phyloP scores from a whole-genome alignment of 2,329 filamentous ascomycete genomes.

The Trichoderma lentiforme region DNA sequence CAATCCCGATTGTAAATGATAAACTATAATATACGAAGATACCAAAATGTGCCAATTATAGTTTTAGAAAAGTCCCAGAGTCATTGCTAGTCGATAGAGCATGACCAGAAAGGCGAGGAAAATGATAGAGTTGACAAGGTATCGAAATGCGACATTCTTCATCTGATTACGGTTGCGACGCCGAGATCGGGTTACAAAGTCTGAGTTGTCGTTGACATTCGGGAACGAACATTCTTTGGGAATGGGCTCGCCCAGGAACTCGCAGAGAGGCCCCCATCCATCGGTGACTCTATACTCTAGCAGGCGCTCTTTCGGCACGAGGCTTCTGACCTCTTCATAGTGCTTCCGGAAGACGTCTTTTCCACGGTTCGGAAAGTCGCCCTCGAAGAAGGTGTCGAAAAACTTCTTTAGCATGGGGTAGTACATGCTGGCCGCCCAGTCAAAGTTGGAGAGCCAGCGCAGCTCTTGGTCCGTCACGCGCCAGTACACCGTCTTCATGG shows the following conservation, averaged over 20 bases:
- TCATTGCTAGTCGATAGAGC: neutral
- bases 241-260: constrained; percentile 34
- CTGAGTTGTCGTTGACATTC: constrained; percentile 34
- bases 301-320: constrained; percentile 20
- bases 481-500: constrained; percentile 67
- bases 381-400: constrained; percentile 59
- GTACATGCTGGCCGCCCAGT: constrained; percentile 66
- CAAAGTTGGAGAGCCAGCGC: constrained; percentile 36
- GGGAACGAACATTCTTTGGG: constrained; percentile 29
- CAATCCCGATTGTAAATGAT: neutral
- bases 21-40: neutral
- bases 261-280: constrained; percentile 37
- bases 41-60: neutral
- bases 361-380: constrained; percentile 31
- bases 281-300: constrained; percentile 34
- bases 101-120: neutral
- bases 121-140: constrained; percentile 22
- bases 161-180: constrained; percentile 35
- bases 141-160: constrained; percentile 33
- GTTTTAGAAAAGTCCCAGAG: neutral
- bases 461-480: constrained; percentile 61
- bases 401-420: constrained; percentile 68
- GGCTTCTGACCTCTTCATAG: constrained; percentile 17
- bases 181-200: constrained; percentile 33
- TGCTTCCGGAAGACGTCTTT: constrained; percentile 29